phyloP scores from a whole-genome alignment of 108 stramenopile genomes.

The Skeletonema potamos region DNA sequence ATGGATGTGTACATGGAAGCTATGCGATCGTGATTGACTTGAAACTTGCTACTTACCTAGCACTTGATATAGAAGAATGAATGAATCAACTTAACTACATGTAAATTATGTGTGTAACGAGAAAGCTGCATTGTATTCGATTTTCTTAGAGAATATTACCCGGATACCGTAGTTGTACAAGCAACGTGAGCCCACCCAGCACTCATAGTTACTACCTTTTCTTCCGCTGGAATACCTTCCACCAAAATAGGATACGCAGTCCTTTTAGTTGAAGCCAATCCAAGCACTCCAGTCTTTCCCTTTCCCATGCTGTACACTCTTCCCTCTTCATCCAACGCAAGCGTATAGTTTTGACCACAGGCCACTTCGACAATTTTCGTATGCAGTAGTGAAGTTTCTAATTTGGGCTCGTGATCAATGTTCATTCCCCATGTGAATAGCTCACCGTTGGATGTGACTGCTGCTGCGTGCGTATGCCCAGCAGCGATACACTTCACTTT shows the following conservation, averaged over 20 bases:
- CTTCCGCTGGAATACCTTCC: slow-evolving; percentile 49
- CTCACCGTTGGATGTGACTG: slow-evolving; percentile 81
- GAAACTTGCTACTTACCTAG: neutral
- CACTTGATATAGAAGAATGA: neutral
- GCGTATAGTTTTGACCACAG: slow-evolving; percentile 77
- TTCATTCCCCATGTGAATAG: slow-evolving; percentile 92
- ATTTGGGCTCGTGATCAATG: slow-evolving; percentile 71
- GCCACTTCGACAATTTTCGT: slow-evolving; percentile 72
- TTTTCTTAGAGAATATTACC: neutral
- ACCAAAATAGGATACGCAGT: slow-evolving; percentile 62
- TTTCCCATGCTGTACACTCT: slow-evolving; percentile 66
- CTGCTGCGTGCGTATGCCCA: slow-evolving; percentile 84
- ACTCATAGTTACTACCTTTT: slow-evolving; percentile 54
- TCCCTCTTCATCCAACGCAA: slow-evolving; percentile 71
- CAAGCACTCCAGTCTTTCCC: slow-evolving; percentile 82
- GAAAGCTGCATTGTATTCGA: neutral
- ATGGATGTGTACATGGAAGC: neutral
- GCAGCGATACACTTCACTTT: slow-evolving; percentile 73
- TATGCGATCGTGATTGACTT: neutral
- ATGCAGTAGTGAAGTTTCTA: slow-evolving; percentile 58
- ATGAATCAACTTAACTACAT: too few relatives aligned
- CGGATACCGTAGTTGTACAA: slow-evolving; percentile 29
- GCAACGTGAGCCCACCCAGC: slow-evolving; percentile 78
- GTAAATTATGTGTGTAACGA: too few relatives aligned
- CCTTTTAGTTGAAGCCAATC: slow-evolving; percentile 50